Percentiles rank a stretch among this genome's conserved stretches.
These are phyloP conservation scores for Ceratobasidium sp. DNA, from an alignment of 1,284 basidiomycete species.

Conservation along the genomic window DNA sequence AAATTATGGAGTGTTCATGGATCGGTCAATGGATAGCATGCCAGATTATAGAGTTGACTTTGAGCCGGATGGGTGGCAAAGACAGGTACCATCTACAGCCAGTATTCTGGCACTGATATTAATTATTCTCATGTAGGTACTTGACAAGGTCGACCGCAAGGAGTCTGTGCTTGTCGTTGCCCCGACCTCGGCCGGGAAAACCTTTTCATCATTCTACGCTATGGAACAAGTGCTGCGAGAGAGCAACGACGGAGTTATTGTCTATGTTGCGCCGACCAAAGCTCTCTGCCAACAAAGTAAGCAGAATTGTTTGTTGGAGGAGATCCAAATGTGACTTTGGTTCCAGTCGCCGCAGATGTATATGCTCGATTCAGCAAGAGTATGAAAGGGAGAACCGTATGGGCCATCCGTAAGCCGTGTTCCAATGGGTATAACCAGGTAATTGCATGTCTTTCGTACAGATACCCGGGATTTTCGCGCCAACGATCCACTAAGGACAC, in stretches of 20 bases:
- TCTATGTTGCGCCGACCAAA: conserved; percentile 71
- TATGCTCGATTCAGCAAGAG: conserved; percentile 72
- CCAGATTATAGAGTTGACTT: conserved; percentile 65
- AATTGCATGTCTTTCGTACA: neutral
- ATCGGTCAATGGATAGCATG: conserved; percentile 68
- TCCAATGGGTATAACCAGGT: neutral
- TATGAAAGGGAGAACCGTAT: conserved; percentile 59
- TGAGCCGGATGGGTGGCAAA: conserved; percentile 73
- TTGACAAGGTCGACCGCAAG: conserved; percentile 66
- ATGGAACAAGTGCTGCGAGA: conserved; percentile 70
- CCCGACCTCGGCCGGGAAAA: conserved; percentile 55
- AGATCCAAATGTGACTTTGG: neutral
- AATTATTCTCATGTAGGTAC: conserved; percentile 19
- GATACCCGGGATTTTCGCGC: conserved; percentile 70
- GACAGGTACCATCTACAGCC: conserved; percentile 51
- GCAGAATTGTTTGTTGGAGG: neutral
- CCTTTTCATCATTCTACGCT: conserved; percentile 76
- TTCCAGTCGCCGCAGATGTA: conserved; percentile 64
- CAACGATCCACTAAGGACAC: conserved; percentile 67
- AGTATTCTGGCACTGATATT: neutral
- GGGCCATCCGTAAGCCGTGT: conserved; percentile 58
- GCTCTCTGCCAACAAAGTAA: conserved; percentile 61
- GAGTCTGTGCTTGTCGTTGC: conserved; percentile 69
- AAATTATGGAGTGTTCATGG: conserved; percentile 72
- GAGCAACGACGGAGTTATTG: conserved; percentile 67